Evolutionary conservation across 768 basidiomycete species (phyloP).

Genomic region (Epithele typhae): DNA sequence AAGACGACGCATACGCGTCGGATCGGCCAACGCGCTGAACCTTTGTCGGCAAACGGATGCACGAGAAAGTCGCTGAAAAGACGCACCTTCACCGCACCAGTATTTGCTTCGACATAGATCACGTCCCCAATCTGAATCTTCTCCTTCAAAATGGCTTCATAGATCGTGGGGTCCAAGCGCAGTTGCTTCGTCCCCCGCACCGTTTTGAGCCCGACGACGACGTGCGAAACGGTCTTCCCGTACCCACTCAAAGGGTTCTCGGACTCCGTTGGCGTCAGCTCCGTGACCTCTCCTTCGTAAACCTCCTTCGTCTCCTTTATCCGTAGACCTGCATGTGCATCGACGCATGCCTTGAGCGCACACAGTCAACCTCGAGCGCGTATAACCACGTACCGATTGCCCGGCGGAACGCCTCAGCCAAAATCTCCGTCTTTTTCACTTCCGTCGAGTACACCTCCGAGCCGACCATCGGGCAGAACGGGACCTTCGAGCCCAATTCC

Average conservation of each 20-base stretch:
- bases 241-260: constrained; percentile 98
- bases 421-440: constrained; percentile 98
- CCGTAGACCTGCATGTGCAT: constrained; percentile 62
- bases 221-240: constrained; percentile 98
- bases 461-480: constrained; percentile 98
- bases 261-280: constrained; percentile 91
- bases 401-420: constrained; percentile 90
- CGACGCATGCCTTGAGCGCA: too few species aligned
- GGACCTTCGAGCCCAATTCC: constrained; percentile 91
- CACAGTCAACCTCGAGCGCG: too few species aligned
- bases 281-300: constrained; percentile 97
- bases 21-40: constrained; percentile 88
- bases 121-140: constrained; percentile 96
- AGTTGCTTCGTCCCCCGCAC: constrained; percentile 83
- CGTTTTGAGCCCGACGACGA: constrained; percentile 95
- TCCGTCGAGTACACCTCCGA: constrained; percentile 95
- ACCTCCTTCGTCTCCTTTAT: constrained; percentile 99
- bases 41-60: neutral
- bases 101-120: constrained; percentile 90
- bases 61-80: neutral
- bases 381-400: constrained; percentile 75
- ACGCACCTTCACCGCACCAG: constrained; percentile 88
- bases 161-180: constrained; percentile 89
- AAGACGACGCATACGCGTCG: constrained; percentile 96
- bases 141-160: constrained; percentile 96